Conservation (phyloP, 768 basidiomycete genomes). For the Megacollybia marginata region DNA sequence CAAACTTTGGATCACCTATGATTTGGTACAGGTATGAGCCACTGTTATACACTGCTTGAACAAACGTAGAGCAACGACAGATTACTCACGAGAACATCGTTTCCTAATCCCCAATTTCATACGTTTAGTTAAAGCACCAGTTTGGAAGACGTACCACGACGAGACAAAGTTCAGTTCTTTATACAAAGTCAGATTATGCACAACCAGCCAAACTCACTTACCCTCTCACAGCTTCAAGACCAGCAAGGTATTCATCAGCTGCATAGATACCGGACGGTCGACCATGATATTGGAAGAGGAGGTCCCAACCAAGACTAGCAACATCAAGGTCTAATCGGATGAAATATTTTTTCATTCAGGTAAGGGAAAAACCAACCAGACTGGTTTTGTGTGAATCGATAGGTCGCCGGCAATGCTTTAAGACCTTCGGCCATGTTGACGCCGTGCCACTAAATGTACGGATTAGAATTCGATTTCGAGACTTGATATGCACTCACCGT, state of each 20-base stretch:
- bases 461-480: not conserved
- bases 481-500: slow-evolving; percentile 17
- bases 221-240: slow-evolving; percentile 48
- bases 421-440: slow-evolving; percentile 54
- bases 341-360: not conserved
- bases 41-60: slow-evolving; percentile 15
- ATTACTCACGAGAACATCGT: slow-evolving; percentile 49
- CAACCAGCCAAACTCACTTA: slow-evolving; percentile 9
- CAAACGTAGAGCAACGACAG: not conserved
- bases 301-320: slow-evolving; percentile 46
- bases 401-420: slow-evolving; percentile 46
- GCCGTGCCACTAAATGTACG: slow-evolving; percentile 41
- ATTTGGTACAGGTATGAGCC: slow-evolving; percentile 51
- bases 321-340: slow-evolving; percentile 33
- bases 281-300: slow-evolving; percentile 53
- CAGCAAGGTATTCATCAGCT: slow-evolving; percentile 51
- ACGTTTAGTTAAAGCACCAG: not conserved
- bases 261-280: slow-evolving; percentile 48
- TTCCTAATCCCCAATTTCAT: slow-evolving; percentile 28
- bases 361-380: slow-evolving; percentile 26
- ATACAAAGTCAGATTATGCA: not conserved
- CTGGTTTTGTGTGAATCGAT: slow-evolving; percentile 49
- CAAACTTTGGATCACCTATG: slow-evolving; percentile 45
- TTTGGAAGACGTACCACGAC: slow-evolving; percentile 33
- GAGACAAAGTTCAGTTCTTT: slow-evolving; percentile 45